Conservation (phyloP, 2,329 filamentous ascomycete species). For the Pestalotiopsis sp. region DNA sequence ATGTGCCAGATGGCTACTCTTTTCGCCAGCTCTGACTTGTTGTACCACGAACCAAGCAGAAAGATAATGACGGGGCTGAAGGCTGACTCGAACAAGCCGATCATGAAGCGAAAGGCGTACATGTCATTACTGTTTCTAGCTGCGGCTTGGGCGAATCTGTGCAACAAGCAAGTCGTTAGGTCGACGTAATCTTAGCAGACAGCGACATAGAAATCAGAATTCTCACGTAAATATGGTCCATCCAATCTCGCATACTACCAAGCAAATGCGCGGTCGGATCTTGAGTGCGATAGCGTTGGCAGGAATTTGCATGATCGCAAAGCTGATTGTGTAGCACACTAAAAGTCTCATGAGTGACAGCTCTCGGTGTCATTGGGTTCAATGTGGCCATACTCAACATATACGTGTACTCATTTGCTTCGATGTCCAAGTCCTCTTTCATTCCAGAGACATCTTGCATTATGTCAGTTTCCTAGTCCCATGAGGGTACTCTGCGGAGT, state of each 20-base stretch:
- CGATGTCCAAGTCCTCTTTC: slow-evolving; percentile 15
- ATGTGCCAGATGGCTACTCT: slow-evolving; percentile 29
- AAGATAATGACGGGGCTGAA: slow-evolving; percentile 33
- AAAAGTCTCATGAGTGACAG: neutral
- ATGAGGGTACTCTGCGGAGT: neutral
- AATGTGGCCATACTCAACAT: slow-evolving; percentile 1
- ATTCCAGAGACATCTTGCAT: slow-evolving; percentile 12
- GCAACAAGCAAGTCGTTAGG: slow-evolving; percentile 13
- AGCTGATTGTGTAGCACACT: slow-evolving; percentile 15
- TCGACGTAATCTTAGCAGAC: neutral
- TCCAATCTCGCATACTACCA: slow-evolving; percentile 28
- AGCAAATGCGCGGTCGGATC: slow-evolving; percentile 29
- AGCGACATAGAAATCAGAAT: neutral
- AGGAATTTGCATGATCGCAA: slow-evolving; percentile 1
- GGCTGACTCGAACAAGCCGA: slow-evolving; percentile 33
- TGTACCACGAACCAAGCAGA: slow-evolving; percentile 34
- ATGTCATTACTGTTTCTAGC: slow-evolving; percentile 25
- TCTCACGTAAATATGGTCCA: slow-evolving; percentile 19
- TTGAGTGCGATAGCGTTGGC: slow-evolving; percentile 8
- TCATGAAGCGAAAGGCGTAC: slow-evolving; percentile 34
- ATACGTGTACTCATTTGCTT: slow-evolving; percentile 17
- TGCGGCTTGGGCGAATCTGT: slow-evolving; percentile 32
- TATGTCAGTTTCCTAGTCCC: neutral
- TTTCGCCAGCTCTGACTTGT: slow-evolving; percentile 30
- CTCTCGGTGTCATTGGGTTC: too few species aligned